Evolutionary conservation across 2,329 filamentous ascomycete species (phyloP), one percentile per base, ranked within the genome.

Genomic region (Talaromyces sp.): DNA sequence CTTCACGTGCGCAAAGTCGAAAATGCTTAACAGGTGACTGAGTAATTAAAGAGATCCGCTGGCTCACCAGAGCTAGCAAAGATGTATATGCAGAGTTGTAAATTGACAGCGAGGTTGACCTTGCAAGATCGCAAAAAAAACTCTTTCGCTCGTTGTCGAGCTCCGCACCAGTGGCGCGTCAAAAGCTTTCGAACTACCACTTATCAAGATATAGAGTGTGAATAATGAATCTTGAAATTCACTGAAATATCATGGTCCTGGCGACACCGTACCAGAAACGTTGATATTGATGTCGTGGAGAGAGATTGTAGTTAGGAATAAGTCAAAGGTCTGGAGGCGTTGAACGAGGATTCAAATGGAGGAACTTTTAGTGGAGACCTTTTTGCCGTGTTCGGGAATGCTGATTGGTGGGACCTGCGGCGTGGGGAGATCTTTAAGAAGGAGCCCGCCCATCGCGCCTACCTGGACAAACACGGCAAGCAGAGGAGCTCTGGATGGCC

Each of bases 91-190:
- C 9, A 52, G 8, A 37, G 11, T 11, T 14, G 44, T 60, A 28
- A 4, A 28, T 21, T 39, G 11, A 23, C 33, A 16, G 33, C 28
- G 12, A 23, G 18, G 21, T 48, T 48, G 31, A 28, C 23, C 33
- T 48, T n/a, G 48, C 16, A 39, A 58, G 50, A 28, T 35, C 23
- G 33, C 54, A 57, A 54, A 60, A 61, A 61, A 61, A 61, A 58
- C 33, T 60, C 58, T 64, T 60, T 59, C 37, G 63, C 63, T 64
- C 60, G 44, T 39, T 31, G 46, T 46, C 39, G 60, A 65, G 60
- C 60, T 65, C 56, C 63, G 60, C 60, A 63, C 60, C 63, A 35
- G 48, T 63, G 60, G 63, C 63, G 63, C 62, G 62, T 60, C 54
- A 11, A 21, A 37, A 63, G 31, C 48, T 63, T 54, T 48, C 42